Conservation (phyloP, 2,329 filamentous ascomycete genomes). For the Ophiostoma sp. region DNA sequence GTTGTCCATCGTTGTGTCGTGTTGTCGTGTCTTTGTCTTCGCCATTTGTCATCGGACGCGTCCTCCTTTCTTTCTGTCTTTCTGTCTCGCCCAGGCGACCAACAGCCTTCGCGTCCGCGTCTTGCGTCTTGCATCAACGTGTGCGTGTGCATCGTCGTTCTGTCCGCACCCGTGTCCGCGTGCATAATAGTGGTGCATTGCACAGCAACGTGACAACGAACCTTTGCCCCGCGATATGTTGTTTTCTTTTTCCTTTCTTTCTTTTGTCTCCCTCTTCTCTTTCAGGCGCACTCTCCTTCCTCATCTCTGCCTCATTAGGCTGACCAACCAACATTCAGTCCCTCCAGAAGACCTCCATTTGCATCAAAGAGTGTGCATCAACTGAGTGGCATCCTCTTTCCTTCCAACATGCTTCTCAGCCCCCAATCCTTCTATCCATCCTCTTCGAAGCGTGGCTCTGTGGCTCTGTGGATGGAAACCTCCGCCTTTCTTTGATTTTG, state of each 20-base stretch:
- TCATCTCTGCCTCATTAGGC: not conserved
- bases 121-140: not conserved
- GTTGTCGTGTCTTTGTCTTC: not conserved
- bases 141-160: not conserved
- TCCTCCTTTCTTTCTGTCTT: not conserved
- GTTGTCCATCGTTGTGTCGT: not conserved
- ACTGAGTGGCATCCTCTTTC: not conserved
- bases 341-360: not conserved
- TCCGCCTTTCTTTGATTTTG: not conserved
- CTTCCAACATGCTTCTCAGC: not conserved
- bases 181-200: not conserved
- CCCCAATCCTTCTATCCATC: not conserved
- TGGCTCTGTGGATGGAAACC: not conserved
- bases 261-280: not conserved
- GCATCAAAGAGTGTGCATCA: not conserved
- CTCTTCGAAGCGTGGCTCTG: too few relatives aligned
- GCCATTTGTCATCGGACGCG: constrained; percentile 4
- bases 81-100: not conserved
- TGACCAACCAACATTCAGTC: not conserved
- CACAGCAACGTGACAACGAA: not conserved
- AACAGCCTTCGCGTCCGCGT: not conserved
- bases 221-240: not conserved
- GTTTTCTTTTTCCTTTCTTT: not conserved
- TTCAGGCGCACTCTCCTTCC: not conserved
- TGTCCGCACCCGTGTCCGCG: not conserved